These are phyloP conservation scores for Penicillium simplicissimum DNA, from an alignment of 495 filamentous ascomycete species.

Conservation along the genomic window DNA sequence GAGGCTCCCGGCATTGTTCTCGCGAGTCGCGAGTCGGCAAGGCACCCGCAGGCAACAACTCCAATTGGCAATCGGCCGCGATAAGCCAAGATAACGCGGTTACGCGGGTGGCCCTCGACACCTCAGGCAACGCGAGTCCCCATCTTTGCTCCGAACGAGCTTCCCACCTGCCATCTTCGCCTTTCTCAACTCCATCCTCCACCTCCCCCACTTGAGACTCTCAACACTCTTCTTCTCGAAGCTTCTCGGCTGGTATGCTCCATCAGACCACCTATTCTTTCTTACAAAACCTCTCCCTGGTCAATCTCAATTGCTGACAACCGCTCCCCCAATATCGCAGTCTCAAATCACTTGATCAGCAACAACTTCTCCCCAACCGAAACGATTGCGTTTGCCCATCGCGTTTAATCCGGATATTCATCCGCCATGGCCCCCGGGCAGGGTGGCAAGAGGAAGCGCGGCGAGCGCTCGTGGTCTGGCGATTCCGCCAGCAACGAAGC, in stretches of 20 bases:
- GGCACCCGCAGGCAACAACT: background rate
- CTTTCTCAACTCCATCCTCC: constrained; percentile 22
- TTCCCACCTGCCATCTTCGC: constrained; percentile 22
- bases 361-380: constrained; percentile 35
- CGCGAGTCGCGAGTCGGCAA: no score
- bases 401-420: constrained; percentile 25
- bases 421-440: constrained; percentile 53
- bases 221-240: constrained; percentile 9
- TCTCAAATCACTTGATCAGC: constrained; percentile 38
- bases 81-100: background rate
- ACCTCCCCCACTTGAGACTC: constrained; percentile 6
- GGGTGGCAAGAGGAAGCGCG: constrained; percentile 60
- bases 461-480: constrained; percentile 52
- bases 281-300: background rate
- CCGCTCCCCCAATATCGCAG: constrained; percentile 16
- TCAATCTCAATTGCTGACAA: constrained; percentile 20
- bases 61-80: background rate
- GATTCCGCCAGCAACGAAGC: constrained; percentile 52
- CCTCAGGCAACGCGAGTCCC: constrained; percentile 23
- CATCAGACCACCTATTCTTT: background rate
- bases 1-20: background rate
- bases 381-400: constrained; percentile 32
- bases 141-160: constrained; percentile 24
- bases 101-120: constrained; percentile 6
- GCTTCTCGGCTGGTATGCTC: constrained; percentile 21